phyloP scores from a whole-genome alignment of 2,329 filamentous ascomycete genomes.

The Lasiodiplodia sp. region DNA sequence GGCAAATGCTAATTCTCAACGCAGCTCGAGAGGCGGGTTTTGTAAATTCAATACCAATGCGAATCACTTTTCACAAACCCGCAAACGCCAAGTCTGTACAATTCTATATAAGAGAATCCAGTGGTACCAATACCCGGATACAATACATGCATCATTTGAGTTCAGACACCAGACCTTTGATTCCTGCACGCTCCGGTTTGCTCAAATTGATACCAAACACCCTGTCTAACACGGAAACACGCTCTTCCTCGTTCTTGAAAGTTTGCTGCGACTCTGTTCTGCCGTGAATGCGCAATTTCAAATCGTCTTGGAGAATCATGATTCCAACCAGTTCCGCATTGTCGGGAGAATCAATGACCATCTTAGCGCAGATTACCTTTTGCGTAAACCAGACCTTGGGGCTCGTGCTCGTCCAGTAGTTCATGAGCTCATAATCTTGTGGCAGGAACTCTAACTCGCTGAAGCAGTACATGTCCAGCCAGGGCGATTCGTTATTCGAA shows the following conservation, averaged over 20 bases:
- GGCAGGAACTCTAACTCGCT: constrained; percentile 51
- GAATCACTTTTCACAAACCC: background rate
- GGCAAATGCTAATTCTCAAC: constrained; percentile 37
- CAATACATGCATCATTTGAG: constrained; percentile 33
- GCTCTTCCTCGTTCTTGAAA: constrained; percentile 53
- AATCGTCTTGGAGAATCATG: constrained; percentile 50
- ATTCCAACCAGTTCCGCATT: constrained; percentile 47
- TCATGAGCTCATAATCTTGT: constrained; percentile 44
- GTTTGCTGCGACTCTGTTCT: constrained; percentile 50
- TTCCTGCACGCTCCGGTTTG: constrained; percentile 47
- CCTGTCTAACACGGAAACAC: constrained; percentile 53
- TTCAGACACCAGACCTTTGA: constrained; percentile 45
- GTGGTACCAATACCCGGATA: too few relatives aligned
- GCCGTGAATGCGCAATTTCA: constrained; percentile 56
- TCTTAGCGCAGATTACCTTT: constrained; percentile 56
- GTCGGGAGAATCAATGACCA: constrained; percentile 55
- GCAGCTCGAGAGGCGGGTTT: constrained; percentile 49
- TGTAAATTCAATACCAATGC: constrained; percentile 36
- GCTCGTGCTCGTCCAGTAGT: constrained; percentile 45
- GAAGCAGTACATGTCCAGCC: constrained; percentile 71
- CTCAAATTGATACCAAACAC: constrained; percentile 54
- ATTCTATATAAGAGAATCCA: constrained; percentile 5
- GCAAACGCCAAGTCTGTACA: background rate
- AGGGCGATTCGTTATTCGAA: constrained; percentile 53
- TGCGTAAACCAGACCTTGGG: constrained; percentile 44